phyloP scores from a whole-genome alignment of 225 moss, liverwort and hornwort species.

The Marchantia paleacea region DNA sequence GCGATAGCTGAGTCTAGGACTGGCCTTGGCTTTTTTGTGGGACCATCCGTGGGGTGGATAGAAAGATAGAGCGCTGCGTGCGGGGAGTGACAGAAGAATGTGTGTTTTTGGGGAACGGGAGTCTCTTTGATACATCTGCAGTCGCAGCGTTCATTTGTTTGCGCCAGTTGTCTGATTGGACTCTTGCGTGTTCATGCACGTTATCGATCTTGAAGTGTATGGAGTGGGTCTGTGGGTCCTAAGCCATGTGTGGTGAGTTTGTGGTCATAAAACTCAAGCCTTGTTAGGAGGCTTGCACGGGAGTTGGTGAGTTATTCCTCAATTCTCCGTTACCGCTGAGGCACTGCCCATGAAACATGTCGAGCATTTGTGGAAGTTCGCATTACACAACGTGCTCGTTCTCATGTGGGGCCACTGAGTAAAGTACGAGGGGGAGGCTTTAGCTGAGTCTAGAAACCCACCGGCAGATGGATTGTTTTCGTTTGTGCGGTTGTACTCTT shows the following conservation, averaged over 20 bases:
- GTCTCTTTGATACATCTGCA: background rate
- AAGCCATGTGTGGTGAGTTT: background rate
- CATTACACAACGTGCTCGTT: background rate
- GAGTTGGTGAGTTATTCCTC: background rate
- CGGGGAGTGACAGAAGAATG: background rate
- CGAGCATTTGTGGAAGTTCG: conserved; percentile 4
- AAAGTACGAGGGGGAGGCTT: background rate
- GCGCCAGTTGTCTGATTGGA: background rate
- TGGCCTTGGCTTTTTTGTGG: background rate
- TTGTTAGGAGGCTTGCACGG: background rate
- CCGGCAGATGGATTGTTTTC: background rate
- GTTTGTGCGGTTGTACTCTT: background rate
- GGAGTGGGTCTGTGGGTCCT: background rate
- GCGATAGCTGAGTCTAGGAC: background rate
- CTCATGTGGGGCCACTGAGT: background rate
- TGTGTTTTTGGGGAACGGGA: background rate
- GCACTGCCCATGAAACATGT: background rate
- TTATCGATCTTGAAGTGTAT: background rate
- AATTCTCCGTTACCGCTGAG: background rate
- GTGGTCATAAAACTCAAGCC: background rate
- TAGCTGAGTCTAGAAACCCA: background rate
- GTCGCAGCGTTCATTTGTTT: background rate
- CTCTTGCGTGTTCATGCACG: background rate
- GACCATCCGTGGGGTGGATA: background rate
- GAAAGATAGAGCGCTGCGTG: background rate